These are phyloP conservation scores for Populus tomentosa DNA, from an alignment of 441 rosid genomes.

Conservation along the genomic window DNA sequence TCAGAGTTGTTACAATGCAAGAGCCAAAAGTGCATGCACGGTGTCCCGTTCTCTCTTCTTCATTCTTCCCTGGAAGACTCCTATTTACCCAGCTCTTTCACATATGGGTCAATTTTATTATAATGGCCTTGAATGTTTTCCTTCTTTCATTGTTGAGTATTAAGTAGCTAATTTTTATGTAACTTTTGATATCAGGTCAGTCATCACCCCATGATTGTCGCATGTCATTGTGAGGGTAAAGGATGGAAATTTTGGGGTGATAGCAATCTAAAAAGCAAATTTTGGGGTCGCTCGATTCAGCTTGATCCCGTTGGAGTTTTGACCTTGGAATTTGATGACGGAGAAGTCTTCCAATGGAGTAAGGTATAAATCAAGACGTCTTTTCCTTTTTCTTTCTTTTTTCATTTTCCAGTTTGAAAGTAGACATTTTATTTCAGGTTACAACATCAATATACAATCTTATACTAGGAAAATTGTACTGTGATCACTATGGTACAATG, in stretches of 20 bases:
- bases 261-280: conserved; percentile 81
- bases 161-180: conserved; percentile 13
- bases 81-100: neutral
- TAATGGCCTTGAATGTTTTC: neutral
- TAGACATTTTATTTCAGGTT: conserved; percentile 40
- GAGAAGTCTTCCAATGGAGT: conserved; percentile 78
- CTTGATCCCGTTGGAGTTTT: conserved; percentile 80
- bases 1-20: neutral
- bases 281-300: conserved; percentile 93
- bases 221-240: conserved; percentile 81
- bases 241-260: conserved; percentile 96
- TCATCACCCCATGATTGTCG: conserved; percentile 89
- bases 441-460: conserved; percentile 89
- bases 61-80: neutral
- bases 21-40: neutral
- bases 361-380: conserved; percentile 39
- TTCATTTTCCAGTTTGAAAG: neutral
- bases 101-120: neutral
- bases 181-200: conserved; percentile 61
- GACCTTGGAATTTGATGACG: conserved; percentile 78
- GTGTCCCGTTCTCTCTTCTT: neutral
- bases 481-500: conserved; percentile 92
- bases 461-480: conserved; percentile 78
- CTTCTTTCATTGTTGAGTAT: neutral
- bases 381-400: neutral